These are phyloP conservation scores for Viola pubescens DNA, from an alignment of 441 rosid species.

Conservation along the genomic window DNA sequence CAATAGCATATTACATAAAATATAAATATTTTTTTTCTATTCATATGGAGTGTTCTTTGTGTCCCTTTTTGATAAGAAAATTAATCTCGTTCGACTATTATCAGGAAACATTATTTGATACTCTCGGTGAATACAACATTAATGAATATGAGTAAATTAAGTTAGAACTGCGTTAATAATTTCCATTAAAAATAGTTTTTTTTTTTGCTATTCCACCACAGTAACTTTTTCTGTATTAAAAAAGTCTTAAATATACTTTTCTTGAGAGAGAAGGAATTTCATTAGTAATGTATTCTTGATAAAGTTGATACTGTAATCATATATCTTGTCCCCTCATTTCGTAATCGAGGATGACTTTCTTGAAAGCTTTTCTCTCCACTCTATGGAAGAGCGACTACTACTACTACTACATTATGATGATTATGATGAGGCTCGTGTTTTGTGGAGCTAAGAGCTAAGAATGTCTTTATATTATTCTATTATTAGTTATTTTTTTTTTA, in stretches of 20 bases:
- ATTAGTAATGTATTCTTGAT: slow-evolving; percentile 1
- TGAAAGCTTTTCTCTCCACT: slow-evolving; percentile 9
- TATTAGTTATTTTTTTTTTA: slow-evolving; percentile 11
- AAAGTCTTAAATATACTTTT: neutral
- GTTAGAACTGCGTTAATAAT: no score
- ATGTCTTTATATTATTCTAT: slow-evolving; percentile 7
- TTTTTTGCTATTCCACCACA: no score
- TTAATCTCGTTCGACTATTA: no score
- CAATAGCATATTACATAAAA: no score
- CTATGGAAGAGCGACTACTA: neutral
- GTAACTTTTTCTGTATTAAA: no score
- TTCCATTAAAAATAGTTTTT: no score
- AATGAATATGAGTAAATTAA: no score
- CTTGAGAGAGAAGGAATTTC: neutral
- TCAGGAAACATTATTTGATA: no score
- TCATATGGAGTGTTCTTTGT: no score
- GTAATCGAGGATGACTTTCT: slow-evolving; percentile 6
- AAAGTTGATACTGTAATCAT: slow-evolving; percentile 19
- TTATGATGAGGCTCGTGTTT: slow-evolving; percentile 8
- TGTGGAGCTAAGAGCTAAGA: slow-evolving; percentile 13
- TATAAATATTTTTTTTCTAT: no score
- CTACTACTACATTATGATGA: neutral
- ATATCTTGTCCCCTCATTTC: slow-evolving; percentile 16
- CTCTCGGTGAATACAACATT: no score
- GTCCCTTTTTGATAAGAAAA: no score